Conservation (phyloP, 306 rosid genomes). For the Inga leiocalycina region DNA sequence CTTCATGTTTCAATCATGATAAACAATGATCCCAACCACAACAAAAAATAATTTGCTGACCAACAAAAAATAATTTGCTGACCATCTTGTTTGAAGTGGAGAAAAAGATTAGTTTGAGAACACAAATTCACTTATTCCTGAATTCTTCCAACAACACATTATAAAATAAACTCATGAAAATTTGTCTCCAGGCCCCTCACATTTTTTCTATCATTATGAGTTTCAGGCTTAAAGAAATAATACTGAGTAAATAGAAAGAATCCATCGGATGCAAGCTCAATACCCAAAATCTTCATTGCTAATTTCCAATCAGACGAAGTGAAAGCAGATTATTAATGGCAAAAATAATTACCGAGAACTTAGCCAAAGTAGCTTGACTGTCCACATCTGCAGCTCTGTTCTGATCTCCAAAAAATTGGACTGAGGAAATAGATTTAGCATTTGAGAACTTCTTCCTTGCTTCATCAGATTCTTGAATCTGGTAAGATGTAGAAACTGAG, state of each 20-base stretch:
- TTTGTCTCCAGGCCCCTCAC: background rate
- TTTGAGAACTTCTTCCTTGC: conserved; percentile 93
- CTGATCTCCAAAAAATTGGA: conserved; percentile 90
- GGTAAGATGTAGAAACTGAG: background rate
- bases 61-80: background rate
- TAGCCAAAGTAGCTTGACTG: conserved; percentile 70
- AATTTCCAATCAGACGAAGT: background rate
- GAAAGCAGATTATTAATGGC: conserved; percentile 14
- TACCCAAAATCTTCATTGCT: conserved; percentile 3
- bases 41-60: background rate
- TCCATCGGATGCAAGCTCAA: background rate
- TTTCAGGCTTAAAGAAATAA: background rate
- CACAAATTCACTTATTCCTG: background rate
- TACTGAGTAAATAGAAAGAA: background rate
- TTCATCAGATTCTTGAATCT: conserved; percentile 82
- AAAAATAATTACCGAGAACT: conserved; percentile 71
- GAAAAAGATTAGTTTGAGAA: background rate
- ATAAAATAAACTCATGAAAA: background rate
- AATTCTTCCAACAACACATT: background rate
- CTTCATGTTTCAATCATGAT: background rate
- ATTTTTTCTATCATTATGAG: conserved; percentile 5
- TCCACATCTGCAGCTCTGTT: conserved; percentile 62
- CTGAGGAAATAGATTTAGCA: conserved; percentile 93
- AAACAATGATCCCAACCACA: background rate
- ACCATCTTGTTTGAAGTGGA: background rate